Base-by-base conservation (phyloP, 2,329 filamentous ascomycete genomes). In the Mycosphaerella arachidis region DNA sequence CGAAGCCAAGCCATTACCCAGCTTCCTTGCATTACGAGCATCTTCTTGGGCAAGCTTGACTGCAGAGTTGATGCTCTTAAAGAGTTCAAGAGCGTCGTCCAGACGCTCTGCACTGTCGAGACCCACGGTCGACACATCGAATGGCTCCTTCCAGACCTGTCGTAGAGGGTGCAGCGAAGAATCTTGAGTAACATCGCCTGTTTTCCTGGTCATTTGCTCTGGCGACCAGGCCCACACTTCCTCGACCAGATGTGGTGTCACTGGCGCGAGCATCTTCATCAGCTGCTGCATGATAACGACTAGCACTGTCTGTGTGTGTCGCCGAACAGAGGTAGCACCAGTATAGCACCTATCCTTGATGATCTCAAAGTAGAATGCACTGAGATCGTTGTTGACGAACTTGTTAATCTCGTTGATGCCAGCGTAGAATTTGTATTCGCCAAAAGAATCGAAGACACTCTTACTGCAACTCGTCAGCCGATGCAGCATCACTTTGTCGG, bases 291-390 rank as follows among this genome's bases (percentile, higher is more conserved):
- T 86, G 57, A 97, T 84, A 30, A 81, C 72, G 51, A 79, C 79
- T 7, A 87, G 74, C 1, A 84, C 81, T 5, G 77, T 80, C 66
- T 88, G 85, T 1, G 83, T 82, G 24, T 79, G 78, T 29, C 78
- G 70, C 55, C 85, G 79, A 51, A 89, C 88, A 13, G 83, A 81
- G 13, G 84, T 84, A 61, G 87, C 84, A 31, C 89, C 90, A 50
- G 92, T 94, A 78, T 99, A 99, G 1, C 97, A 80, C 3, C 91
- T 83, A 70, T 99, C 94, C 75, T 99, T 99, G 68, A 92, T 81
- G 0, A 90, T 86, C 75, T 99, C 94, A 59, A 99, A 85, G 74
- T 97, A 99, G 74, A 97, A 96, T 0, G 93, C 88, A 0, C 92
- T 97, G 27, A 99, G 82, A 66, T 97, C 90, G 27, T 82, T 86